Percentiles rank a stretch among this genome's conserved stretches.
phyloP scores from a whole-genome alignment of 306 rosid species.

The Trichosanthes truncata region DNA sequence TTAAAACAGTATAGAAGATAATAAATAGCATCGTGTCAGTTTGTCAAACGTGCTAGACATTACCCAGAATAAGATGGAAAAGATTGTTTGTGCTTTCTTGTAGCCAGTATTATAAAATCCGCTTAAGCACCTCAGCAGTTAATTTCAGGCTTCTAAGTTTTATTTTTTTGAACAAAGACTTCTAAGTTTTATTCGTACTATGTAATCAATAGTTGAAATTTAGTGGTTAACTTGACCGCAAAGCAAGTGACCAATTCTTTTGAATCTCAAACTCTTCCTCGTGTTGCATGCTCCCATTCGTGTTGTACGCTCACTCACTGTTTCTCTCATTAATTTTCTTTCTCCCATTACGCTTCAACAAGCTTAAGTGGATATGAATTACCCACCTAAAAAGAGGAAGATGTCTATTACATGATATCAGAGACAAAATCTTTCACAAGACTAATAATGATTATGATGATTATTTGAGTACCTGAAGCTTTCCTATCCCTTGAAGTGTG shows the following conservation, averaged over 20 bases:
- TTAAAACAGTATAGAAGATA: not conserved
- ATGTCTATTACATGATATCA: not conserved
- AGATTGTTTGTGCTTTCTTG: not conserved
- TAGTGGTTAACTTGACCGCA: not conserved
- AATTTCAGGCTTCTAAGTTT: not conserved
- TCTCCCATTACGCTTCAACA: not conserved
- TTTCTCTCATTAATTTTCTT: not conserved
- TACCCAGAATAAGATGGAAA: not conserved
- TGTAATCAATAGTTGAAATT: not conserved
- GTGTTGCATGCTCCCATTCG: not conserved
- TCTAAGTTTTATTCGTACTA: not conserved
- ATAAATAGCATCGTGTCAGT: not conserved
- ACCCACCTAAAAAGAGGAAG: not conserved
- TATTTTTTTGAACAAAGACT: too few species aligned
- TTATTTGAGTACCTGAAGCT: conserved; percentile 64
- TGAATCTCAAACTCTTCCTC: not conserved
- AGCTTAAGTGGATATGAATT: not conserved
- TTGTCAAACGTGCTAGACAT: not conserved
- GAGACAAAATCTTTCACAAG: not conserved
- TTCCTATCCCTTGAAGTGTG: conserved; percentile 68
- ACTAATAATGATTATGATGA: not conserved
- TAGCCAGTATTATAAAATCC: not conserved
- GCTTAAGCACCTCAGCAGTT: not conserved
- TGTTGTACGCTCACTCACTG: not conserved
- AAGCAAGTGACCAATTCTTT: not conserved